These are phyloP conservation scores for Rubus idaeus DNA, from an alignment of 306 rosid species.

Conservation along the genomic window DNA sequence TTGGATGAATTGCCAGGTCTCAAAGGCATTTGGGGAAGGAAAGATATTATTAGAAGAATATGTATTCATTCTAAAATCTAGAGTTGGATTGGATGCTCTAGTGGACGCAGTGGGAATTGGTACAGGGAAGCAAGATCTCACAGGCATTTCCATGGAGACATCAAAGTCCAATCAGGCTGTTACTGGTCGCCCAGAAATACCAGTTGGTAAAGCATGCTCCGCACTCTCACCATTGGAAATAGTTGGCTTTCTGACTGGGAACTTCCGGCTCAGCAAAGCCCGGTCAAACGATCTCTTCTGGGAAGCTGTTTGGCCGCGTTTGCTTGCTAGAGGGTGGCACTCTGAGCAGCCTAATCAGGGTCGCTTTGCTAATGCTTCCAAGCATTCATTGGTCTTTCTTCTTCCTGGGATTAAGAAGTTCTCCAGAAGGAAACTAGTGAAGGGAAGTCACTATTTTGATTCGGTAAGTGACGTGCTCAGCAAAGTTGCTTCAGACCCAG, in stretches of 20 bases:
- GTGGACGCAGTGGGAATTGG: constrained; percentile 81
- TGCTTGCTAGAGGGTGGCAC: constrained; percentile 96
- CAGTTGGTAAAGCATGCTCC: constrained; percentile 80
- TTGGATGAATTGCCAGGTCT: constrained; percentile 54
- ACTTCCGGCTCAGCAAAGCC: constrained; percentile 85
- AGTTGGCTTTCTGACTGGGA: constrained; percentile 72
- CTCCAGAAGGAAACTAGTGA: constrained; percentile 66
- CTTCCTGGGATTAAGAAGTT: constrained; percentile 81
- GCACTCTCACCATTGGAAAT: constrained; percentile 64
- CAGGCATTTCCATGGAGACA: constrained; percentile 51
- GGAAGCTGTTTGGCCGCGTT: constrained; percentile 99
- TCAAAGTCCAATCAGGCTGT: constrained; percentile 51
- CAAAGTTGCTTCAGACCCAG: constrained; percentile 83
- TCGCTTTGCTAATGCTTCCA: constrained; percentile 48
- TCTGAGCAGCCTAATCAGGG: constrained; percentile 78
- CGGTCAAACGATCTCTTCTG: constrained; percentile 88
- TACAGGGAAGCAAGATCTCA: constrained; percentile 84
- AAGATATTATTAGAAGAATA: constrained; percentile 71
- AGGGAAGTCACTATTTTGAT: constrained; percentile 79
- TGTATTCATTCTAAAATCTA: constrained; percentile 55
- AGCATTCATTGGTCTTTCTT: constrained; percentile 71
- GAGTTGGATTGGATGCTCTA: constrained; percentile 66
- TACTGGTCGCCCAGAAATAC: constrained; percentile 70
- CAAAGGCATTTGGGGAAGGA: constrained; percentile 63
- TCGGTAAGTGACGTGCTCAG: constrained; percentile 70